A percentile compares a stretch with the other conserved stretches of the same genome.
Conservation (phyloP, 2,329 filamentous ascomycete genomes). For the Fusarium sp. region DNA sequence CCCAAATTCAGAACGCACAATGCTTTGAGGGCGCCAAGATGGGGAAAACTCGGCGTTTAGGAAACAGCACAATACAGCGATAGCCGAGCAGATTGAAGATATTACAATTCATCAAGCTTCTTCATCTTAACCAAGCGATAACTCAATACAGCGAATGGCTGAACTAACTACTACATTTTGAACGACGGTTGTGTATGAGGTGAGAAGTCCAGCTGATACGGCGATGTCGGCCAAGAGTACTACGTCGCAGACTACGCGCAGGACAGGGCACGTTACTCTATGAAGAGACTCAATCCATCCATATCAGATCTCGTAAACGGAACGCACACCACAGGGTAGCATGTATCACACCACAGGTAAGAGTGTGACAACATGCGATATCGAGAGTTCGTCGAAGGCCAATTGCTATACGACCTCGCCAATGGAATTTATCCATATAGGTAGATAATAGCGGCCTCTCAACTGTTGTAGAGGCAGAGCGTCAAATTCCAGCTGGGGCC, state of each 20-base stretch:
- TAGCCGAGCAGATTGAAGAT: slow-evolving; percentile 25
- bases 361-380: slow-evolving; percentile 6
- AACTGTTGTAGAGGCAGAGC: slow-evolving; percentile 19
- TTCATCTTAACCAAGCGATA: neutral
- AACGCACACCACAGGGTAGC: neutral
- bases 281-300: neutral
- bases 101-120: slow-evolving; percentile 2
- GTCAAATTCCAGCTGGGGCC: slow-evolving; percentile 13
- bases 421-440: neutral
- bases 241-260: too few species aligned
- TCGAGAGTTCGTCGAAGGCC: neutral
- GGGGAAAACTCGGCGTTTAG: slow-evolving; percentile 42
- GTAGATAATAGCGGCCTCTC: neutral
- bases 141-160: neutral
- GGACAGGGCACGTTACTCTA: neutral
- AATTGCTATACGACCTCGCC: neutral
- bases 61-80: slow-evolving; percentile 10
- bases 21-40: slow-evolving; percentile 20
- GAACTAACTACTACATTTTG: neutral
- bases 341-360: slow-evolving; percentile 15
- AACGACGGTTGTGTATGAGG: neutral
- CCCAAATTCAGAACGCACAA: neutral
- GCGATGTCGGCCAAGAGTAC: slow-evolving; percentile 1
- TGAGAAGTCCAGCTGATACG: slow-evolving; percentile 5
- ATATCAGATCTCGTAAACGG: slow-evolving; percentile 14